Base-by-base conservation (phyloP, 2,329 filamentous ascomycete genomes). In the Claviceps sp. region DNA sequence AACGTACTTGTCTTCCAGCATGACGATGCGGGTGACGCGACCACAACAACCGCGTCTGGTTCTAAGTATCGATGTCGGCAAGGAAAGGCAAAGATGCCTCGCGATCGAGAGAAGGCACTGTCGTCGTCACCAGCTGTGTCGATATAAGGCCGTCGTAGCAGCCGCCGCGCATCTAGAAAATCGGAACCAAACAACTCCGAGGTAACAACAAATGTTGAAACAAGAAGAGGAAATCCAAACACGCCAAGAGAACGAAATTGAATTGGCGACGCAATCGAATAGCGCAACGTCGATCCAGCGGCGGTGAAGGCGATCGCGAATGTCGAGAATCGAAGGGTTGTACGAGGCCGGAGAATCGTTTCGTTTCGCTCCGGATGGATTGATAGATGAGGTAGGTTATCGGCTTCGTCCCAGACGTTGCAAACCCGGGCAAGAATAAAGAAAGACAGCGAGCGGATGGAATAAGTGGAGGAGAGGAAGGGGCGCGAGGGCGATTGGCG, bases 1-100 rank as follows among this genome's bases (percentile, higher is more conserved):
- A 45, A 62, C 66, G 52, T 65, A 69, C 66, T 69, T 69, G 59
- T 69, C 67, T 54, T 68, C 66, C 59, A 69, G 57, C 66, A 68
- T 68, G 50, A 52, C 60, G 55, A 43, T 18, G 47, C 30, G 9
- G 30, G 30, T 41, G 14, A 46, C 42, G 54, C 53, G 40, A 36
- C 22, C 13, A 24, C 40, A 41, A 36, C 7, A 5, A 3, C 41
- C 34, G 36, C 24, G 34, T 45, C 42, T 6, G 34, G 6, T 20
- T 51, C 38, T 40, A 26, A 2, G 2, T 14, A 13, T 14, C 22
- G 18, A 16, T 34, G 16, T 9, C 9, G 1, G 36, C 13, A 26
- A 22, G 26, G 0, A 11, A 36, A 30, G 7, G 41, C 1, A 16
- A 42, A 14, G 22, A 42, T 34, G 13, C 18, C 16, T 20, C 43